These are phyloP conservation scores for Solanum infundibuliforme DNA, from an alignment of 257 asterid genomes.

Conservation along the genomic window DNA sequence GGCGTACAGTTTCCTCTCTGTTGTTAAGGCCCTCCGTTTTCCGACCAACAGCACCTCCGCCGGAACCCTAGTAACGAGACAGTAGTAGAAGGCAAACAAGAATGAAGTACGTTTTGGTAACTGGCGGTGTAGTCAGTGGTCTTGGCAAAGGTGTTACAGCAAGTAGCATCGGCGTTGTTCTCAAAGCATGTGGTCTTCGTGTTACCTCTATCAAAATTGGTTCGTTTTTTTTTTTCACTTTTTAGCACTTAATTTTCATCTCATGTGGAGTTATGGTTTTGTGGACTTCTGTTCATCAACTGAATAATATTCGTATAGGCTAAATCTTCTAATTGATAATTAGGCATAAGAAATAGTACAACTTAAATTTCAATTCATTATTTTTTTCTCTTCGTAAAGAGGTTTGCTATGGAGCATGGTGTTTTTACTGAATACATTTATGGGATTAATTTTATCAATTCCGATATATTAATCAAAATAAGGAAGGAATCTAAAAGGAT, in stretches of 20 bases:
- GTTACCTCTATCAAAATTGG: slow-evolving; percentile 97
- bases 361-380: neutral
- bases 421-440: neutral
- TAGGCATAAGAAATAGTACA: neutral
- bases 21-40: neutral
- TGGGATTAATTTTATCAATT: neutral
- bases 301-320: neutral
- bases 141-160: slow-evolving; percentile 99
- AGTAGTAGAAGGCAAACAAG: neutral
- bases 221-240: slow-evolving; percentile 1
- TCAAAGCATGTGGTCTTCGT: slow-evolving; percentile 91
- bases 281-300: neutral
- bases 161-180: slow-evolving; percentile 96
- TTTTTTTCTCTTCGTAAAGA: neutral
- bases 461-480: neutral
- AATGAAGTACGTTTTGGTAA: slow-evolving; percentile 89
- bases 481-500: neutral
- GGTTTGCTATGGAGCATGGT: neutral
- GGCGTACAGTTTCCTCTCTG: neutral
- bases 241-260: neutral
- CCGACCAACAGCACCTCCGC: neutral
- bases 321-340: neutral
- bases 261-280: neutral
- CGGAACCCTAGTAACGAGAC: neutral
- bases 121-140: slow-evolving; percentile 99